Evolutionary conservation across 2,329 filamentous ascomycete species (phyloP), one percentile per base, ranked within the genome.

Genomic region (Zymoseptoria tritici): DNA sequence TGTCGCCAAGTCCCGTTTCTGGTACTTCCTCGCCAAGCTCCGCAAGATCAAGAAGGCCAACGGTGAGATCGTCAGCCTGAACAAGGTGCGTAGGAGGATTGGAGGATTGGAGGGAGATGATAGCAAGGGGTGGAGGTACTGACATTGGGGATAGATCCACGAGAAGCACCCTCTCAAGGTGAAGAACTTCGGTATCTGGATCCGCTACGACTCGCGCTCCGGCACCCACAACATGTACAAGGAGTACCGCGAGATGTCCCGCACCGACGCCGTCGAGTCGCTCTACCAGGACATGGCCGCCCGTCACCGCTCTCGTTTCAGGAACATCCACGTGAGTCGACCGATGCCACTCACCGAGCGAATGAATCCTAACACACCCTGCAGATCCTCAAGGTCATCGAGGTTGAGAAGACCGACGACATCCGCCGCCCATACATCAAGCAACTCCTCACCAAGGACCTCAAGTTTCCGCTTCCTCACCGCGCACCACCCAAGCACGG

Each of bases 191-290:
- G 94, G 94, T 80, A 88, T 99, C 87, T 99, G 95, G 95, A 88
- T 99, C 83, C 92, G 95, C 79, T 99, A 99, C 85, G 93, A 99
- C 84, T 99, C 95, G 66, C 93, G 94, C 81, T 97, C 94, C 74
- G 94, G 94, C 75, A 99, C 94, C 75, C 94, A 99, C 91, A 99
- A 99, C 89, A 99, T 99, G 94, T 99, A 99, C 91, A 97, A 97
- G 88, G 94, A 99, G 88, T 97, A 97, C 89, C 90, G 94, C 79
- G 94, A 97, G 86, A 90, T 97, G 86, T 93, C 90, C 78, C 86
- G 94, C 81, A 90, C 88, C 76, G 93, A 94, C 72, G 94, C 94
- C 70, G 93, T 97, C 75, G 90, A 97, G 82, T 82, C 93, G 72
- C 87, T 99, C 78, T 99, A 99, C 89, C 90, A 94, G 82, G 94